Percentiles rank a stretch among this genome's conserved stretches.
phyloP scores from a whole-genome alignment of 768 basidiomycete species.

The Tulasnella sp. region DNA sequence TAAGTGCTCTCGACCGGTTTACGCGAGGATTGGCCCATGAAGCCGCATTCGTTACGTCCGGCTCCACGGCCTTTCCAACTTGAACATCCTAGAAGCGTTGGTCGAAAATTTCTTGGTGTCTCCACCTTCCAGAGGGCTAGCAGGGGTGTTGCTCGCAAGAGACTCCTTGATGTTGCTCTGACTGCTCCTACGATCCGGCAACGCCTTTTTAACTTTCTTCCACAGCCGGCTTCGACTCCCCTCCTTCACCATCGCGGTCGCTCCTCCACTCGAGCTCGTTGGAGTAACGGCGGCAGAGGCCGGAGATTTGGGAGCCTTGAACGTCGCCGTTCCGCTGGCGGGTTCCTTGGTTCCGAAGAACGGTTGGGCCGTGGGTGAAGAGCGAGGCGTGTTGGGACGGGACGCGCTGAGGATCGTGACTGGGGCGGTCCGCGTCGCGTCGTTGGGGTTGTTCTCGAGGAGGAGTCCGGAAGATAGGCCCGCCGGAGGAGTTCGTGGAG shows the following conservation, averaged over 20 bases:
- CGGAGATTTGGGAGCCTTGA: neutral
- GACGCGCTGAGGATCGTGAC: neutral
- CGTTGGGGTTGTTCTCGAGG: neutral
- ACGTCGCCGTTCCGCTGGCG: neutral
- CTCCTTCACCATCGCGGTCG: neutral
- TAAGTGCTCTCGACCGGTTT: neutral
- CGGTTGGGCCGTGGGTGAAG: neutral
- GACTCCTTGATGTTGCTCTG: neutral
- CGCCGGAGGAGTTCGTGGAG: neutral
- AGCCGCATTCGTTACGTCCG: neutral
- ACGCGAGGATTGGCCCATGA: neutral
- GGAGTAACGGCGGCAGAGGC: neutral
- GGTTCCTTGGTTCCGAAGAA: neutral
- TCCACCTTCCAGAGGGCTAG: neutral
- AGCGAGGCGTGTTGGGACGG: neutral
- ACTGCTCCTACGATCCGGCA: constrained; percentile 2
- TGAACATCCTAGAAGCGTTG: neutral
- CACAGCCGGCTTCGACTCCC: neutral
- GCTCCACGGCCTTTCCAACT: neutral
- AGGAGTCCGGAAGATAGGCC: neutral
- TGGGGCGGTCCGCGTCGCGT: neutral
- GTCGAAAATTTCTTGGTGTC: neutral
- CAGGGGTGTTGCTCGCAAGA: neutral
- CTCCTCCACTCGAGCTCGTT: neutral
- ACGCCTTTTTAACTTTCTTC: neutral